Evolutionary conservation across 148 eudicot species (phyloP).

Genomic region (Vaccinium corymbosum): DNA sequence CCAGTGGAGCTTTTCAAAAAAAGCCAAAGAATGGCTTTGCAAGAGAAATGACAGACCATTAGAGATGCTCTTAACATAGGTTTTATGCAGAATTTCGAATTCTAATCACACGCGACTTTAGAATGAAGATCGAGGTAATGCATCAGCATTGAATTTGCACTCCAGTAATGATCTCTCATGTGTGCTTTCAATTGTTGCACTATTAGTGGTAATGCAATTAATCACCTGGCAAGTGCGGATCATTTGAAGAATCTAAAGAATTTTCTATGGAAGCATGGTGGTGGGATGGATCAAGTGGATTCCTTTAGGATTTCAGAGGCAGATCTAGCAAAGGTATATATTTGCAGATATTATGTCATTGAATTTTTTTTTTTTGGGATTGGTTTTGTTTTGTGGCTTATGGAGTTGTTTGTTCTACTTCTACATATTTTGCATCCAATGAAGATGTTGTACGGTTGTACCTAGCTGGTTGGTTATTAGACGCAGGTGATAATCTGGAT

Average conservation of each 20-base stretch:
- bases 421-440: not conserved
- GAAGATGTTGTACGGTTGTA: not conserved
- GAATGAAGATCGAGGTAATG: not conserved
- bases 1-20: not conserved
- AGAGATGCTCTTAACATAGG: not conserved
- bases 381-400: not conserved
- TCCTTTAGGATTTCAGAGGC: constrained; percentile 50
- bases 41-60: not conserved
- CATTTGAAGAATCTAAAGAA: constrained; percentile 79
- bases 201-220: constrained; percentile 66
- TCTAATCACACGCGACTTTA: not conserved
- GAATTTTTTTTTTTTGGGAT: not conserved
- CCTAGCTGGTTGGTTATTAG: not conserved
- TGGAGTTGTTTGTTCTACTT: not conserved
- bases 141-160: not conserved
- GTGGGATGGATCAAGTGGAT: constrained; percentile 63
- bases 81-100: not conserved
- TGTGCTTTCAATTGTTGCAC: constrained; percentile 7
- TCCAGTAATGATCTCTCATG: not conserved
- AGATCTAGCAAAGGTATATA: constrained; percentile 63
- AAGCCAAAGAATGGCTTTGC: constrained; percentile 2
- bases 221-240: constrained; percentile 68
- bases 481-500: not conserved
- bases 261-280: constrained; percentile 85
- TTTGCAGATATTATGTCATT: not conserved